Conservation (phyloP, 139 green algal species). For the Asterochloris sp. region DNA sequence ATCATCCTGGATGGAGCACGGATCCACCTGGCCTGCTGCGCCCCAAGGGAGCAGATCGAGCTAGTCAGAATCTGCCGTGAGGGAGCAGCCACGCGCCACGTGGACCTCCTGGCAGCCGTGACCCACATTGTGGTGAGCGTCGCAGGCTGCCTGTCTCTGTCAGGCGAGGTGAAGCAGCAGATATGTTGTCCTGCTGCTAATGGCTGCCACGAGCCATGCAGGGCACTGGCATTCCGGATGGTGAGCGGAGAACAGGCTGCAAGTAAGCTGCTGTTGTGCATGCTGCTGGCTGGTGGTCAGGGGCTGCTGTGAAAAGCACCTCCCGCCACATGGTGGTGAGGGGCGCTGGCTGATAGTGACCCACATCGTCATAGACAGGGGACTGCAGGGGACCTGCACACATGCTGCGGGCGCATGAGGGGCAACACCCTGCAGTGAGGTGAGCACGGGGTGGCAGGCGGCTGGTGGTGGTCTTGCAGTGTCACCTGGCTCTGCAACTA, state of each 20-base stretch:
- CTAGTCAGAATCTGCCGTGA: conserved; percentile 21
- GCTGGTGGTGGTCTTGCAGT: too few species aligned
- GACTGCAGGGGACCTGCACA: too few species aligned
- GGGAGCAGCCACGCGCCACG: conserved; percentile 31
- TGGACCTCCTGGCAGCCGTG: conserved; percentile 13
- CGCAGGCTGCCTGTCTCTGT: neutral
- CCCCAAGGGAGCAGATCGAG: conserved; percentile 23
- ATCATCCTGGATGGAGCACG: conserved; percentile 26
- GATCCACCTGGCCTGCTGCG: conserved; percentile 32
- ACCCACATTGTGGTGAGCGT: conserved; percentile 36
- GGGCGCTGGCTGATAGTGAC: too few species aligned
- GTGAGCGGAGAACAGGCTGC: neutral
- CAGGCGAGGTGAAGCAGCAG: neutral
- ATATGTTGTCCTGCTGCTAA: neutral
- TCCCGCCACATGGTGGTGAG: too few species aligned
- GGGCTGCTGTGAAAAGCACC: too few species aligned
- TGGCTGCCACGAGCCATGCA: neutral
- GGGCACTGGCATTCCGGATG: neutral
- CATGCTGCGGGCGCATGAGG: too few species aligned
- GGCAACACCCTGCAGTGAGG: too few species aligned
- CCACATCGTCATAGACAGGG: too few species aligned
- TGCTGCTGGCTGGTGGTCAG: too few species aligned
- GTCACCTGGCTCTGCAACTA: too few species aligned
- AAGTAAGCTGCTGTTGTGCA: too few species aligned
- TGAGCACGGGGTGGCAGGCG: too few species aligned